phyloP scores from a whole-genome alignment of 805 yeast genomes.

The Barnettozyma wickerhamii region DNA sequence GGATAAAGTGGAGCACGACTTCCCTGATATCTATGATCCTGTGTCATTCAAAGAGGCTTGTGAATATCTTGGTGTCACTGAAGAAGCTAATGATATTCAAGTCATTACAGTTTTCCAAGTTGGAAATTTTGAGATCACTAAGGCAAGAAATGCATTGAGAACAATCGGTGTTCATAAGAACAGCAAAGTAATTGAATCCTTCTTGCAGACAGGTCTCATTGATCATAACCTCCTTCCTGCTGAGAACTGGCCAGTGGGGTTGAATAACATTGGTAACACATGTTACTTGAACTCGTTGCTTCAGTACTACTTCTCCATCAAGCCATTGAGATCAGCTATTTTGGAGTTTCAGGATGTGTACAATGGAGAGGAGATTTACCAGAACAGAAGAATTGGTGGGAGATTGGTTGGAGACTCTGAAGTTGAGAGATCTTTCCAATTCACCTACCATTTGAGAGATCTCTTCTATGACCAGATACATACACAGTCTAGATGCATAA shows the following conservation, averaged over 20 bases:
- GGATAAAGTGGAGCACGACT: conserved; percentile 42
- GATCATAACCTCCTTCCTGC: conserved; percentile 58
- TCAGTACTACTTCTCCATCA: conserved; percentile 84
- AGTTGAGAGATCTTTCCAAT: conserved; percentile 76
- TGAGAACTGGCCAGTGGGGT: conserved; percentile 82
- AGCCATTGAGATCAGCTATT: conserved; percentile 70
- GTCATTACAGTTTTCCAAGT: conserved; percentile 50
- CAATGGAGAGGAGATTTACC: conserved; percentile 29
- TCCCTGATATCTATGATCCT: conserved; percentile 26
- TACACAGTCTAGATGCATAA: conserved; percentile 57
- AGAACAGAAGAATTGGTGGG: conserved; percentile 78
- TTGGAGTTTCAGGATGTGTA: conserved; percentile 45
- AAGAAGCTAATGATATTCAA: conserved; percentile 52
- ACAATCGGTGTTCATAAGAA: conserved; percentile 49
- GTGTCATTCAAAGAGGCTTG: conserved; percentile 40
- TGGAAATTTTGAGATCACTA: conserved; percentile 45
- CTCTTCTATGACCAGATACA: conserved; percentile 68
- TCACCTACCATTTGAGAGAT: conserved; percentile 65
- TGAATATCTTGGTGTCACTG: conserved; percentile 43
- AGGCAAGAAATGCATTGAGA: conserved; percentile 53
- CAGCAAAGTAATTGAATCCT: conserved; percentile 53
- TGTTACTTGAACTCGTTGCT: conserved; percentile 88
- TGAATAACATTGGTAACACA: conserved; percentile 93
- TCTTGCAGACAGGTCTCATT: conserved; percentile 55
- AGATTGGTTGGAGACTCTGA: conserved; percentile 76